Evolutionary conservation across 2,329 filamentous ascomycete genomes (phyloP).

Genomic region (Juglanconis sp.): DNA sequence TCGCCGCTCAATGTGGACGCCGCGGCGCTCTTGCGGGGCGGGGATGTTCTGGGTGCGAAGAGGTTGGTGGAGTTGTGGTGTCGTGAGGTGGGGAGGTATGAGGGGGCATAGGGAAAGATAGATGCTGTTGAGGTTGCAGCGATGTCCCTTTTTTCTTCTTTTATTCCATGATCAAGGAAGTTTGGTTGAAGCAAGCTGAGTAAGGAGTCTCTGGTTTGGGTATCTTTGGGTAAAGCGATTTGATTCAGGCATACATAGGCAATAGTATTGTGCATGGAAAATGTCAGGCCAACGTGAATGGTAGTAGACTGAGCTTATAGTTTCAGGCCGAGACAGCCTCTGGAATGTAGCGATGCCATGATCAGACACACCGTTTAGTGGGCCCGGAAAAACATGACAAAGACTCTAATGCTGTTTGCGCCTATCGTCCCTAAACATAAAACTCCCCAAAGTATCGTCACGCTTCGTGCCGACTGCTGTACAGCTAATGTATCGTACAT

Average conservation of each 20-base stretch:
- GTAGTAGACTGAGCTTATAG: too few species aligned
- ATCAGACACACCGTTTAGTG: neutral
- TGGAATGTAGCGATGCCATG: neutral
- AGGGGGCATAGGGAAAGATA: constrained; percentile 31
- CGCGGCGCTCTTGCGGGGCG: constrained; percentile 65
- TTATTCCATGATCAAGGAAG: too few species aligned
- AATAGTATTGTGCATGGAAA: neutral
- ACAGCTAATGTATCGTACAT: neutral
- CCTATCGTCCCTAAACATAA: neutral
- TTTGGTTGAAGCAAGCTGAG: too few species aligned
- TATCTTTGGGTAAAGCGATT: neutral
- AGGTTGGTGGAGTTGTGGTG: constrained; percentile 72
- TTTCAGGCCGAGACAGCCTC: neutral
- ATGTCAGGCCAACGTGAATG: neutral
- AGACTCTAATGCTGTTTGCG: constrained; percentile 4
- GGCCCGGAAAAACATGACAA: neutral
- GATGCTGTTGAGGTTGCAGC: neutral
- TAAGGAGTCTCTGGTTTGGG: neutral
- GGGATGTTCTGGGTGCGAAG: constrained; percentile 66
- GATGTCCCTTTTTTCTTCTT: too few species aligned
- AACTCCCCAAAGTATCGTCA: neutral
- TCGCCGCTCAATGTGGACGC: constrained; percentile 77
- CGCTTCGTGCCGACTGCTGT: neutral
- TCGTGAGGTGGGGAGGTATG: constrained; percentile 44
- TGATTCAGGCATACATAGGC: neutral